Evolutionary conservation across 1,284 basidiomycete genomes (phyloP).

Genomic region (Microstroma glucosiphilum): DNA sequence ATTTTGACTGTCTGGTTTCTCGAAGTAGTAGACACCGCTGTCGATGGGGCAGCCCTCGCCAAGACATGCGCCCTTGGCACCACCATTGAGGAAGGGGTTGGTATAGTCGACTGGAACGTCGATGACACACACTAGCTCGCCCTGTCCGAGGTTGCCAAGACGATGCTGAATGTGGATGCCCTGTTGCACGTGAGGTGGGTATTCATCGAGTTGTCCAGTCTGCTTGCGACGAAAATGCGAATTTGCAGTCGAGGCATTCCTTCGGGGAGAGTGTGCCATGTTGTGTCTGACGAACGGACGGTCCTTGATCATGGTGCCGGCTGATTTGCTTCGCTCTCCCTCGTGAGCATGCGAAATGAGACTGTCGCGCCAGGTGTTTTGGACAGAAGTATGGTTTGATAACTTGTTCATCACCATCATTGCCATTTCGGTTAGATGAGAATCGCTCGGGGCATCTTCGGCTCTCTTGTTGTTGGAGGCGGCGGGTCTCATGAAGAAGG

Average conservation of each 20-base stretch:
- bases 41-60: neutral
- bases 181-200: neutral
- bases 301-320: too few species aligned
- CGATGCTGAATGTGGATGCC: neutral
- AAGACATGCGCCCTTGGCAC: neutral
- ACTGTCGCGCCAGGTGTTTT: too few species aligned
- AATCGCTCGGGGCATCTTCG: too few species aligned
- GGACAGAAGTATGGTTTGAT: too few species aligned
- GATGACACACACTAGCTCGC: neutral
- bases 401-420: too few species aligned
- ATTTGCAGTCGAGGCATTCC: neutral
- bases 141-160: neutral
- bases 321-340: too few species aligned
- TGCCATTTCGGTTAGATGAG: too few species aligned
- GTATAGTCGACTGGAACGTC: neutral
- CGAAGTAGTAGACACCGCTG: neutral
- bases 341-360: too few species aligned
- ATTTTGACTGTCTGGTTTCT: neutral
- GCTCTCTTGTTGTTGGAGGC: too few species aligned
- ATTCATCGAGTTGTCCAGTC: neutral
- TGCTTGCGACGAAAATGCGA: neutral
- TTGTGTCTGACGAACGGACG: too few species aligned
- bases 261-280: neutral
- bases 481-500: too few species aligned
- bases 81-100: neutral